These are phyloP conservation scores for Nepenthes alata DNA, from an alignment of 179 eudicot species.

Conservation along the genomic window DNA sequence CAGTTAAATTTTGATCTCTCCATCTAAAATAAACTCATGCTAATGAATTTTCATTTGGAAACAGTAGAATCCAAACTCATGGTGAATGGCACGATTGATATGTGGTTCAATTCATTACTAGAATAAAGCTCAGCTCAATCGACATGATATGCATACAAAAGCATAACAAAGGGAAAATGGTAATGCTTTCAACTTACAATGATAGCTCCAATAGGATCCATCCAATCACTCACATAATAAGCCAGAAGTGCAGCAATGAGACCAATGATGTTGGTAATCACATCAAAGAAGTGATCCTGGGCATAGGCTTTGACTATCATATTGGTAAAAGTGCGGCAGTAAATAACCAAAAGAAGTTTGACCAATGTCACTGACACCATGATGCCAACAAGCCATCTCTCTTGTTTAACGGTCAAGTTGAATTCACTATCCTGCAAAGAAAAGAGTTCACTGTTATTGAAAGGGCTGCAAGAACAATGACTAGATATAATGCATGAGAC, in stretches of 20 bases:
- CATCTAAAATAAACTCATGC: no score
- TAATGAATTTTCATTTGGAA: no score
- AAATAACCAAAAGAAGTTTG: conserved; percentile 49
- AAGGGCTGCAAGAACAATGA: neutral
- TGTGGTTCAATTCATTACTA: no score
- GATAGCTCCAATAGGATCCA: conserved; percentile 80
- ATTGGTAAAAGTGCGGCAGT: conserved; percentile 70
- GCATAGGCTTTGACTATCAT: conserved; percentile 86
- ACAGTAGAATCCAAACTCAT: neutral
- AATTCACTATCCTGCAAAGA: conserved; percentile 39
- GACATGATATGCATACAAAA: neutral
- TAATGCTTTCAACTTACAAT: conserved; percentile 33
- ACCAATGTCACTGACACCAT: conserved; percentile 67
- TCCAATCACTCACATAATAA: conserved; percentile 52
- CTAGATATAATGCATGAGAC: no score
- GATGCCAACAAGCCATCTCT: conserved; percentile 69
- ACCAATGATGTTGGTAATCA: conserved; percentile 66
- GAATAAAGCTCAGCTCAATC: no score
- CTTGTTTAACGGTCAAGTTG: conserved; percentile 44
- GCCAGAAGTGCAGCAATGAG: conserved; percentile 75
- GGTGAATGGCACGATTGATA: neutral
- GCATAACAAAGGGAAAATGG: neutral
- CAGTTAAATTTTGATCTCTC: no score
- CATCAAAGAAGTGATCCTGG: conserved; percentile 84
- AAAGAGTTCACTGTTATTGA: neutral